Conservation (phyloP, 441 rosid genomes). For the Populus hybrid region DNA sequence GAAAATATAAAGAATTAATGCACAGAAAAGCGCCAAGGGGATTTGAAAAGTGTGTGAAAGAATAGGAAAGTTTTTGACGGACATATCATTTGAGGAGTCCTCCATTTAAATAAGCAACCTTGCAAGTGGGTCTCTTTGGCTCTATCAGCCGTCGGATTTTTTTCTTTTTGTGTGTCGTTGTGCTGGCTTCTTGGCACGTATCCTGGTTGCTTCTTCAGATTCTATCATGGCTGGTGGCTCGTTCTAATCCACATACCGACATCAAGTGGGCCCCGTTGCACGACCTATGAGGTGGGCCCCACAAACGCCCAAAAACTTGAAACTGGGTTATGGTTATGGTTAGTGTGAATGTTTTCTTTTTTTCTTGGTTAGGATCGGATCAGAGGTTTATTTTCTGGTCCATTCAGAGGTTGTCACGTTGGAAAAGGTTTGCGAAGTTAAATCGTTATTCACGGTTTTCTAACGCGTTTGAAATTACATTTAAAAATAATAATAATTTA, state of each 20-base stretch:
- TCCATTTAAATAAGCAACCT: neutral
- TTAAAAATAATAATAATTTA: too few species aligned
- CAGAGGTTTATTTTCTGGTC: neutral
- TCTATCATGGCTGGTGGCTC: too few species aligned
- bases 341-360: neutral
- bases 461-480: too few species aligned
- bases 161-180: neutral
- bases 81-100: too few species aligned
- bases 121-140: neutral
- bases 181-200: slow-evolving; percentile 10
- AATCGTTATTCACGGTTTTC: too few species aligned
- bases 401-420: too few species aligned
- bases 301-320: neutral
- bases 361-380: neutral
- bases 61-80: too few species aligned
- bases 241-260: slow-evolving; percentile 11
- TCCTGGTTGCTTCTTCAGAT: neutral
- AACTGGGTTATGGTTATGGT: neutral
- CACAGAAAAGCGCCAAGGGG: too few species aligned
- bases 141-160: slow-evolving; percentile 12
- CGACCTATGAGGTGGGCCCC: neutral
- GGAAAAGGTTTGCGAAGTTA: too few species aligned
- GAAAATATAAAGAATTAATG: too few species aligned
- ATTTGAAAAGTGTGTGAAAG: too few species aligned
- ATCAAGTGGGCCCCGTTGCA: neutral